A percentile compares a stretch with the other conserved stretches of the same genome.
Conservation (phyloP, 306 rosid species). For the Cucumis cinereus region DNA sequence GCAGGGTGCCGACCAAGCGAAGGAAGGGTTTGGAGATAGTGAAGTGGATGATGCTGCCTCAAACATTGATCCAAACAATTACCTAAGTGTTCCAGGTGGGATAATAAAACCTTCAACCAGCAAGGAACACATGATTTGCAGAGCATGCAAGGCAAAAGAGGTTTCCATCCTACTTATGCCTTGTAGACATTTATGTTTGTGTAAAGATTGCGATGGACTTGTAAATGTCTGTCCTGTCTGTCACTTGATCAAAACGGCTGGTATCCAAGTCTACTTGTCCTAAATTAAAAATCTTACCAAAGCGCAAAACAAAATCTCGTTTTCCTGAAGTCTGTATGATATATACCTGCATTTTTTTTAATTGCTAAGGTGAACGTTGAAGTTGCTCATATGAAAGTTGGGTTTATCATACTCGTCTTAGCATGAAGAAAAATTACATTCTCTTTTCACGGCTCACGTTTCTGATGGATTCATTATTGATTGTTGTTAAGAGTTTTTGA, state of each 20-base stretch:
- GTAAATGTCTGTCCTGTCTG: conserved; percentile 67
- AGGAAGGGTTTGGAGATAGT: conserved; percentile 94
- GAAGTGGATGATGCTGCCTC: conserved; percentile 77
- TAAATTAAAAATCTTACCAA: conserved; percentile 21
- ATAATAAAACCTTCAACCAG: conserved; percentile 19
- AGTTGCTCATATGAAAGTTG: background rate
- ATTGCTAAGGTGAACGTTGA: background rate
- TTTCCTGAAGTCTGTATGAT: background rate
- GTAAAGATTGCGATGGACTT: conserved; percentile 71
- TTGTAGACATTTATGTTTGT: conserved; percentile 80
- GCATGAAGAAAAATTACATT: background rate
- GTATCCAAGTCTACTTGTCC: conserved; percentile 60
- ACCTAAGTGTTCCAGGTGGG: conserved; percentile 24
- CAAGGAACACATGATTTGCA: conserved; percentile 40
- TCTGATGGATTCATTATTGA: background rate
- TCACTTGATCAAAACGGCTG: conserved; percentile 52
- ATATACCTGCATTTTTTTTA: background rate
- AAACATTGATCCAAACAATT: conserved; percentile 45
- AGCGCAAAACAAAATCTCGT: background rate
- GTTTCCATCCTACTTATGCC: conserved; percentile 82
- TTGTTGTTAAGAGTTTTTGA: background rate
- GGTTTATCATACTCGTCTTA: background rate
- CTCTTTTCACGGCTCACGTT: background rate
- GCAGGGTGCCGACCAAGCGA: conserved; percentile 72
- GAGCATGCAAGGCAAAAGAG: conserved; percentile 63